Conservation (phyloP, 23 red algal species). For the Cyanidioschyzon merolae region DNA sequence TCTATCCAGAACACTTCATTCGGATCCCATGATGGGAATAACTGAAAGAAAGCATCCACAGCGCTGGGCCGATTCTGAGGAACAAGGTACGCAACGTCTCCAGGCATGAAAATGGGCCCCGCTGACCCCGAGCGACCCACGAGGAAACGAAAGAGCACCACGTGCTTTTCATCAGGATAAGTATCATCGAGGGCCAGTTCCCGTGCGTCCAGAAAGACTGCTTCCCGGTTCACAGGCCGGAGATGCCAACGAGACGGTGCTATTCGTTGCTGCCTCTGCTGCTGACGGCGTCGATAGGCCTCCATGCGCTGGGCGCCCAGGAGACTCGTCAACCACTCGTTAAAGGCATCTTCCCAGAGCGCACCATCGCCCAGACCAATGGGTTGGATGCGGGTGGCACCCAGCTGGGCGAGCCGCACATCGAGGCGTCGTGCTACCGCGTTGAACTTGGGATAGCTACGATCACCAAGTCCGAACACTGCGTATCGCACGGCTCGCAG, state of each 20-base stretch:
- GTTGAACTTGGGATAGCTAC: constrained; percentile 25
- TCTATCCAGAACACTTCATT: not conserved
- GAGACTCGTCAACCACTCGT: constrained; percentile 9
- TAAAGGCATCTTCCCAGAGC: not conserved
- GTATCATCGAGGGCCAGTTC: not conserved
- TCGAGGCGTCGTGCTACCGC: constrained; percentile 21
- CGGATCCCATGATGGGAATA: not conserved
- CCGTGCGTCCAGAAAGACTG: constrained; percentile 4
- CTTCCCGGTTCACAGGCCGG: not conserved
- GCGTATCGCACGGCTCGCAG: constrained; percentile 12
- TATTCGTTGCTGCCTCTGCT: not conserved
- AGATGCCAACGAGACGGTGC: not conserved
- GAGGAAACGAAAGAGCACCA: not conserved
- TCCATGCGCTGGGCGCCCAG: not conserved
- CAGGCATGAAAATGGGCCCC: not conserved
- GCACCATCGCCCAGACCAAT: constrained; percentile 23
- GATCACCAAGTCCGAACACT: constrained; percentile 28
- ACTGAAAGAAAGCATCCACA: constrained; percentile 1
- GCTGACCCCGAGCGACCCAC: not conserved
- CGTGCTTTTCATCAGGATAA: constrained; percentile 12
- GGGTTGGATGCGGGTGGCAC: not conserved
- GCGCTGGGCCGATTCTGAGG: not conserved
- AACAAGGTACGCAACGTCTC: constrained; percentile 23
- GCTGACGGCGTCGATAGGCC: not conserved
- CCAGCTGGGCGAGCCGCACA: not conserved